Conservation (phyloP, 2,329 filamentous ascomycete genomes). For the Eutypella sp. region DNA sequence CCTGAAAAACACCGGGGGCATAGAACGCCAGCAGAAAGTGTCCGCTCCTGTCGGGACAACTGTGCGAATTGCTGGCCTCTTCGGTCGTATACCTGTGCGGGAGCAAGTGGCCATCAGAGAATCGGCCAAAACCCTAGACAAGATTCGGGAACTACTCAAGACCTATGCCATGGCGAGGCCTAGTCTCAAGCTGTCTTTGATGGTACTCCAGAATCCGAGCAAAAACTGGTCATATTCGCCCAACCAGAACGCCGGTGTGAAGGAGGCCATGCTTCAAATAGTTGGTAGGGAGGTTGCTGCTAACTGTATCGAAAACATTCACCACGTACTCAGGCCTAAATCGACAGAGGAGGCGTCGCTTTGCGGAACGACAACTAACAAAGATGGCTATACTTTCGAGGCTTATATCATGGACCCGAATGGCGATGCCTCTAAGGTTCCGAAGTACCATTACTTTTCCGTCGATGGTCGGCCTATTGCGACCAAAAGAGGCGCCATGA, state of each 20-base stretch:
- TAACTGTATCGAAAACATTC: conserved; percentile 44
- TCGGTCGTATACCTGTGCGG: conserved; percentile 59
- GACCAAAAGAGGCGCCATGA: conserved; percentile 48
- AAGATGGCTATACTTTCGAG: conserved; percentile 41
- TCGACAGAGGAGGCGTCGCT: conserved; percentile 1
- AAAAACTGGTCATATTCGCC: conserved; percentile 61
- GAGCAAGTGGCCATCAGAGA: conserved; percentile 53
- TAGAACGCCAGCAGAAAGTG: conserved; percentile 29
- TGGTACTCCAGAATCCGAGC: conserved; percentile 48
- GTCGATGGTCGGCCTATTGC: conserved; percentile 64
- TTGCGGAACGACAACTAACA: too few relatives aligned
- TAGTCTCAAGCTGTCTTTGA: conserved; percentile 55
- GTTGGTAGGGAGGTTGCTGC: conserved; percentile 52
- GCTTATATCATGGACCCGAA: conserved; percentile 53
- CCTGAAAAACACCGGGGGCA: conserved; percentile 34
- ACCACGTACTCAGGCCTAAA: conserved; percentile 8
- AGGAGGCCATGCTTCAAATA: conserved; percentile 57
- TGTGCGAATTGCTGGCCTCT: conserved; percentile 55
- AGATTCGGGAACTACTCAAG: conserved; percentile 56
- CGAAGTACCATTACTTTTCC: conserved; percentile 57
- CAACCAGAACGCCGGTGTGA: conserved; percentile 39
- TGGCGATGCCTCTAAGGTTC: conserved; percentile 38
- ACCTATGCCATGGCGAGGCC: conserved; percentile 64
- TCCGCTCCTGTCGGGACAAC: conserved; percentile 65
- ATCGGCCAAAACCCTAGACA: conserved; percentile 49